Evolutionary conservation across 257 asterid genomes (phyloP), one percentile per base, ranked within the genome.

Genomic region (Primulina tabacum): DNA sequence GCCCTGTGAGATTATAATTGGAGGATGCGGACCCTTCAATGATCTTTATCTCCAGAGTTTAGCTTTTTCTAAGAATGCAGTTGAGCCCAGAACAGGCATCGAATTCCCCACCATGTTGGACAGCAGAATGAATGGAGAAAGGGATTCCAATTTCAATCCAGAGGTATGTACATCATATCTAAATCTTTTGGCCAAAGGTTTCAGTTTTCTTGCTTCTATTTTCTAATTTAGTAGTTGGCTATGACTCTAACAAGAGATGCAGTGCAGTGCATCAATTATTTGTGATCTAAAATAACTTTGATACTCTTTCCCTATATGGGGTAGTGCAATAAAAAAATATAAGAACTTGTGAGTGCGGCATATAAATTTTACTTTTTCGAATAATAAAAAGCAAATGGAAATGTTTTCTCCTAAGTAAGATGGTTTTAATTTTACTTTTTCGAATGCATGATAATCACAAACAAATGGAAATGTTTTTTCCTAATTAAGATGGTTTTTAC

Each of bases 21-120:
- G 72, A 66, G 82, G 84, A 58, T 76, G 81, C 69, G 81, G 82
- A 3, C 90, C 88, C 34, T 75, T 78, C 63, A 65, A 71, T 63
- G 86, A 86, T 73, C 74, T 81, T 57, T 75, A 85, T 75, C 73
- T 87, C 57, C 88, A 80, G 73, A 78, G 69, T 73, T 74, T 85
- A 74, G 79, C 74, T 76, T 89, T 89, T 92, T 78, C 89, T 40
- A 86, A 84, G 71, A 85, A 74, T 73, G 82, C 89, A 43, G 80
- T 88, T 32, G 99, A 94, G 82, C 85, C 89, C 16, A 80, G 76
- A 83, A 94, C 99, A 58, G 99, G 99, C 62, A 83, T 91, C 56
- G 98, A 88, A 85, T 94, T 94, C 74, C 99, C 99, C 30, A 76
- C 92, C 67, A 64, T 85, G 80, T 82, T 94, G 89, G 93, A 82